These are phyloP conservation scores for Endocarpon pusillum DNA, from an alignment of 495 filamentous ascomycete genomes.

Conservation along the genomic window DNA sequence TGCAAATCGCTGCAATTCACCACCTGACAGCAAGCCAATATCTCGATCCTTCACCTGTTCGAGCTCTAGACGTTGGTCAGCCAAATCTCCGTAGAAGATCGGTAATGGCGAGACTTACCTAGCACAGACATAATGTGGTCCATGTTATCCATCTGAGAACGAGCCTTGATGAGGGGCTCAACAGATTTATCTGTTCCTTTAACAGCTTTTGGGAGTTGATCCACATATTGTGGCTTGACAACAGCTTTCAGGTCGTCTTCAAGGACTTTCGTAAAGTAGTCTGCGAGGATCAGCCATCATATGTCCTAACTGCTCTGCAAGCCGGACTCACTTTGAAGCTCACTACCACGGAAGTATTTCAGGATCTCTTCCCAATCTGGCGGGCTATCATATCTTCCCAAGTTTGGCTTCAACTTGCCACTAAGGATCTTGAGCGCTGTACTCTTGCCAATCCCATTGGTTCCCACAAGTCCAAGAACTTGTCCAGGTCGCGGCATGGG, in stretches of 20 bases:
- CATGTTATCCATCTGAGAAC: constrained; percentile 60
- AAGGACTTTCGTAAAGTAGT: constrained; percentile 96
- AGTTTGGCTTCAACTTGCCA: constrained; percentile 93
- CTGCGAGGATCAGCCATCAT: constrained; percentile 23
- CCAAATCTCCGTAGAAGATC: background rate
- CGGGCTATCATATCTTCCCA: constrained; percentile 87
- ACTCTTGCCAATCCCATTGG: constrained; percentile 99
- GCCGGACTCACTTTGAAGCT: constrained; percentile 67
- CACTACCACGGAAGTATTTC: constrained; percentile 93
- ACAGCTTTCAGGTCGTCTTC: constrained; percentile 94
- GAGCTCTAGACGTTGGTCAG: constrained; percentile 42
- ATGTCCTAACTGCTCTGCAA: background rate
- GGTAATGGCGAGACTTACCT: constrained; percentile 30
- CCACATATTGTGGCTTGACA: constrained; percentile 97
- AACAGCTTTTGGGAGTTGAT: constrained; percentile 88
- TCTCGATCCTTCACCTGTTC: constrained; percentile 76
- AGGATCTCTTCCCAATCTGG: constrained; percentile 98
- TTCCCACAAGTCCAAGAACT: constrained; percentile 92
- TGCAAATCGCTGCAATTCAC: constrained; percentile 94
- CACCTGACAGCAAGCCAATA: constrained; percentile 76
- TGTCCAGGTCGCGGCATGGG: constrained; percentile 91
- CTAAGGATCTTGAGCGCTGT: constrained; percentile 95
- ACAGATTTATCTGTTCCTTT: constrained; percentile 62
- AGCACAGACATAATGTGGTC: constrained; percentile 72
- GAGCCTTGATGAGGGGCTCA: constrained; percentile 52